Base-by-base conservation (phyloP, 2,329 filamentous ascomycete species). In the Harringtonia lauricola region DNA sequence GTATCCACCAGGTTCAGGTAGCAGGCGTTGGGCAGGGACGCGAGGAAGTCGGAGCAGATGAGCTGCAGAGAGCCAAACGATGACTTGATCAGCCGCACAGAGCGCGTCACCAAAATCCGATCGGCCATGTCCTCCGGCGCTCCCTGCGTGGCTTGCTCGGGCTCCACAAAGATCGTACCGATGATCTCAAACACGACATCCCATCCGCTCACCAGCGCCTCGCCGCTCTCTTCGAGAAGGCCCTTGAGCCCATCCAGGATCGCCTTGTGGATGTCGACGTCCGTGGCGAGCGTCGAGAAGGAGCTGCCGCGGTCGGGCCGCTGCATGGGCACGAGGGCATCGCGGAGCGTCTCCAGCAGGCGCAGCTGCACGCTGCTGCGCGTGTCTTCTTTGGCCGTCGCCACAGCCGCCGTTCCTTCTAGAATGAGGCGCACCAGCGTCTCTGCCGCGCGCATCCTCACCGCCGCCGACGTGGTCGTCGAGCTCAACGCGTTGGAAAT, bases 21-120 rank as follows among this genome's bases (percentile, higher is more conserved):
- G 65, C 75, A 95, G 40, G 69, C 75, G 58, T 76, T 79, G 37
- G 77, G 84, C 45, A 81, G 72, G 8, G 84, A 79, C 14, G 80
- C 72, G 29, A 98, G 65, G 55, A 98, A 98, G 60, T 98, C 92
- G 0, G 92, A 95, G 60, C 89, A 94, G 37, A 98, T 83, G 3
- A 98, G 76, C 59, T 96, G 87, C 13, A 94, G 68, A 2, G 89
- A 94, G 50, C 79, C 83, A 59, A 98, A 98, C 0, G 90, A 85
- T 15, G 86, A 83, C 48, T 88, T 77, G 41, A 95, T 84, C 19
- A 96, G 73, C 51, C 81, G 82, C 36, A 79, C 72, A 13, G 88
- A 90, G 39, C 72, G 66, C 8, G 74, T 79, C 28, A 62, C 64
- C 2, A 78, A 59, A 1, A 59, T 53, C 2, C 57, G 57, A 39